phyloP scores from a whole-genome alignment of 371 early-diverging fungal genomes.

The Apophysomyces trapeziformis region DNA sequence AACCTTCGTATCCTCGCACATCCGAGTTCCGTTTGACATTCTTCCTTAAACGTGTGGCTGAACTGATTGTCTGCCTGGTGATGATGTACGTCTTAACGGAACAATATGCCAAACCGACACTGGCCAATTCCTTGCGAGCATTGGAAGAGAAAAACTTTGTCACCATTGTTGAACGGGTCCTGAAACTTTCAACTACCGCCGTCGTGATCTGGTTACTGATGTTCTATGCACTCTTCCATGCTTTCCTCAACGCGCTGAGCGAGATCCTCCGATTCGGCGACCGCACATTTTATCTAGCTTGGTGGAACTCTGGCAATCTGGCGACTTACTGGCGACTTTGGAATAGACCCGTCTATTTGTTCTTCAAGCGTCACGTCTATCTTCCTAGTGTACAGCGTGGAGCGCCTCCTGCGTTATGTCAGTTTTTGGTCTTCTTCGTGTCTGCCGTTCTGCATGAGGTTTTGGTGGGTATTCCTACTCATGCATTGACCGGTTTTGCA shows the following conservation, averaged over 20 bases:
- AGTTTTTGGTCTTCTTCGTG: slow-evolving; percentile 73
- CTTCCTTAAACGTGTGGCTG: slow-evolving; percentile 78
- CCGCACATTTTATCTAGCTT: slow-evolving; percentile 86
- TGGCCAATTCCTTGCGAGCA: slow-evolving; percentile 79
- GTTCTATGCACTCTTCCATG: slow-evolving; percentile 91
- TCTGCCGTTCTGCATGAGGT: slow-evolving; percentile 90
- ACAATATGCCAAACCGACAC: slow-evolving; percentile 87
- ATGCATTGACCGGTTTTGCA: slow-evolving; percentile 80
- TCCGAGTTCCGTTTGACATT: slow-evolving; percentile 71
- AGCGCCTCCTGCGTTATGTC: slow-evolving; percentile 56
- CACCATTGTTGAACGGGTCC: slow-evolving; percentile 79
- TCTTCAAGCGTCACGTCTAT: slow-evolving; percentile 90
- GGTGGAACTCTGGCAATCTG: slow-evolving; percentile 91
- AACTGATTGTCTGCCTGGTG: slow-evolving; percentile 65
- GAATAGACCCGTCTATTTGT: slow-evolving; percentile 89
- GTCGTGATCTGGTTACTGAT: slow-evolving; percentile 89
- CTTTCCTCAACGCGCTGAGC: slow-evolving; percentile 80
- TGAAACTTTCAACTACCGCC: slow-evolving; percentile 82
- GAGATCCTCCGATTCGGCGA: slow-evolving; percentile 90
- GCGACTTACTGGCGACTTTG: slow-evolving; percentile 90
- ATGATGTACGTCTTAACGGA: slow-evolving; percentile 84
- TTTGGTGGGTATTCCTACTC: slow-evolving; percentile 84
- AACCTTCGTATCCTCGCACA: slow-evolving; percentile 84
- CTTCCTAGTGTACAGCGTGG: slow-evolving; percentile 60
- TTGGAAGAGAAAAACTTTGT: slow-evolving; percentile 69